phyloP scores from a whole-genome alignment of 202 grass and related monocot genomes.

The Alloteropsis angusta region DNA sequence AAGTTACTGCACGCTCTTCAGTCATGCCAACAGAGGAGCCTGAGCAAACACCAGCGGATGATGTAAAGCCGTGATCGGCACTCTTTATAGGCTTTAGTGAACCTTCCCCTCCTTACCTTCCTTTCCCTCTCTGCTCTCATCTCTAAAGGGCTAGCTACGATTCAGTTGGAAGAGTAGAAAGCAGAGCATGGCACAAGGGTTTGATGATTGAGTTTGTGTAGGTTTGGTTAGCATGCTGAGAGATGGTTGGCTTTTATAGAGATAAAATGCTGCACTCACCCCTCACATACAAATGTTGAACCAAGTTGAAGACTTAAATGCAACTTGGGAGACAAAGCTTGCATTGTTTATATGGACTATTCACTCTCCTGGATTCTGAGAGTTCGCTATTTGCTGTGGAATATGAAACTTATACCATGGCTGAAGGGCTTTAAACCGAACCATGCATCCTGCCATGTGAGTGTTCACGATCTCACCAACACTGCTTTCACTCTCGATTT shows the following conservation, averaged over 20 bases:
- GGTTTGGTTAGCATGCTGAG: constrained; percentile 19
- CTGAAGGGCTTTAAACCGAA: background rate
- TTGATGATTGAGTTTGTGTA: constrained; percentile 9
- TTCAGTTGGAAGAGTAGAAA: background rate
- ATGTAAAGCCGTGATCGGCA: constrained; percentile 43
- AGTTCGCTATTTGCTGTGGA: constrained; percentile 7
- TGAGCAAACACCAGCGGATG: constrained; percentile 34
- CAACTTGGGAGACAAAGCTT: constrained; percentile 27
- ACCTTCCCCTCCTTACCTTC: constrained; percentile 27
- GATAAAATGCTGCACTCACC: background rate
- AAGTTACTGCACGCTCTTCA: constrained; percentile 11
- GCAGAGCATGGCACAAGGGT: background rate
- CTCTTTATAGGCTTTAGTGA: constrained; percentile 27
- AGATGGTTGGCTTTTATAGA: constrained; percentile 22
- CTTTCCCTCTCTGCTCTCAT: constrained; percentile 29
- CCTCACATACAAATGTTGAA: constrained; percentile 26
- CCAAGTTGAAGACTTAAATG: constrained; percentile 24
- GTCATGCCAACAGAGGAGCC: constrained; percentile 49
- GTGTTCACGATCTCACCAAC: background rate
- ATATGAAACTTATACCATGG: constrained; percentile 22
- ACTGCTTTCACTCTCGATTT: constrained; percentile 16
- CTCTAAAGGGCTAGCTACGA: constrained; percentile 3
- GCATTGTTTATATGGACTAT: constrained; percentile 18
- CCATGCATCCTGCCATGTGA: constrained; percentile 19
- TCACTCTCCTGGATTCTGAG: constrained; percentile 14